Percentiles rank a stretch among this genome's conserved stretches.
These are phyloP conservation scores for Perilla frutescens DNA, from an alignment of 257 asterid genomes.

Conservation along the genomic window DNA sequence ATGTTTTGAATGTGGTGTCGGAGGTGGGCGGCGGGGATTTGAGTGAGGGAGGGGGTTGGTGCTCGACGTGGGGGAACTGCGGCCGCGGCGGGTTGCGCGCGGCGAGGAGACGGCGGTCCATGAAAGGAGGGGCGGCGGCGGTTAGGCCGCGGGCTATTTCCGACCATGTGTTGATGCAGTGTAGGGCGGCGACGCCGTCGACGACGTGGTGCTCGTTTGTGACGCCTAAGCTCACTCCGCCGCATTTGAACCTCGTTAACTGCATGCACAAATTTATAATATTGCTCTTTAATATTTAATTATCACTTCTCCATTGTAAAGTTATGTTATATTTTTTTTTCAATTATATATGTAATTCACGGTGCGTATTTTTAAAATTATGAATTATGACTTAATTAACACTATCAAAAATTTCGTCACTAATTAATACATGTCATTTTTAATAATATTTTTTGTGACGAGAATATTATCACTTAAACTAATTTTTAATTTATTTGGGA, in stretches of 20 bases:
- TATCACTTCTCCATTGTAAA: too few species aligned
- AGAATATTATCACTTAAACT: too few species aligned
- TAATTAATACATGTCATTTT: too few species aligned
- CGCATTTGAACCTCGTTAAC: slow-evolving; percentile 61
- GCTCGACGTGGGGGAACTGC: slow-evolving; percentile 63
- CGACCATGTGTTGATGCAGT: slow-evolving; percentile 76
- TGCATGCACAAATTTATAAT: not conserved
- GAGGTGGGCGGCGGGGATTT: slow-evolving; percentile 5
- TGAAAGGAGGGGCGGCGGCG: slow-evolving; percentile 49
- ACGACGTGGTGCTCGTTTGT: slow-evolving; percentile 61
- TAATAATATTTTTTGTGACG: too few species aligned
- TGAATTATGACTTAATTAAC: too few species aligned
- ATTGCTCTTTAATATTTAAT: too few species aligned
- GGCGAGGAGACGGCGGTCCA: slow-evolving; percentile 63
- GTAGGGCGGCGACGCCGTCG: slow-evolving; percentile 68
- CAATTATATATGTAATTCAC: too few species aligned
- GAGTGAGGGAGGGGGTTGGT: slow-evolving; percentile 66
- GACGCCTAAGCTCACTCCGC: slow-evolving; percentile 73
- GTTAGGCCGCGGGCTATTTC: slow-evolving; percentile 66
- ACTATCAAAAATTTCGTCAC: too few species aligned
- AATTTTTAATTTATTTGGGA: too few species aligned
- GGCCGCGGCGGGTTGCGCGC: slow-evolving; percentile 74
- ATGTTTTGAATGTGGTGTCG: slow-evolving; percentile 41
- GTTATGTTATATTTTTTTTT: too few species aligned
- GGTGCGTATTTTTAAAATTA: too few species aligned